Base-by-base conservation (phyloP, 225 moss, liverwort and hornwort genomes). In the Pseudisothecium myosuroides region DNA sequence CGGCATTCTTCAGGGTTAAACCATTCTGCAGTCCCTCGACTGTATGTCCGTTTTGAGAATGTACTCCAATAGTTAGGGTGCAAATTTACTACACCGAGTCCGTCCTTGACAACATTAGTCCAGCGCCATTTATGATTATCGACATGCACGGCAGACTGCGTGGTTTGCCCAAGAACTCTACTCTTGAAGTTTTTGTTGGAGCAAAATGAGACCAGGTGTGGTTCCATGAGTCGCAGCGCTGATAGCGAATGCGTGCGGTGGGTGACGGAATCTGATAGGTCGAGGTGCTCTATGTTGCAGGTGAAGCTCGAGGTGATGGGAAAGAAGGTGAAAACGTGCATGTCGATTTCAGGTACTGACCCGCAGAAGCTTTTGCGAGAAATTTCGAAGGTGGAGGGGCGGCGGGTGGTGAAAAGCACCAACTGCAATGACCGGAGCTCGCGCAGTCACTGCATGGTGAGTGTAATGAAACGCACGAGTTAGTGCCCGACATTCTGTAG, bases 381-480 rank as follows among this genome's bases (percentile, higher is more conserved):
- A 54, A 97, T 97, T 41, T 93, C 95, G 64, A 96, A 96, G 89
- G 95, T 96, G 12, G 97, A 97, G 86, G 96, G 94, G 79, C 88
- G 94, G 23, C 91, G 97, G 23, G 95, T 97, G 29, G 94, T 94
- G 39, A 97, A 97, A 85, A 95, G 93, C 71, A 97, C 97, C 8
- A 96, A 95, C 83, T 97, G 97, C 84, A 97, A 97, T 82, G 97
- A 97, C 82, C 88, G 97, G 60, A 97, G 97, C 88, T 97, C 97
- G 45, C 96, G 97, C 56, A 97, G 97, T 78, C 97, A 97, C 75
- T 97, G 97, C 91, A 94, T 97, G 91, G 97, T 97, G 83, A 75
- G 86, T 80, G 9, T 8, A 17, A 3, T n/a, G 52, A 10, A 16
- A 58, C 28, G 21, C 43, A 2, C 6, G 50, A 39, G 18, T 76